These are phyloP conservation scores for Cyclotella choctawhatcheeana DNA, from an alignment of 108 stramenopile species.

Conservation along the genomic window DNA sequence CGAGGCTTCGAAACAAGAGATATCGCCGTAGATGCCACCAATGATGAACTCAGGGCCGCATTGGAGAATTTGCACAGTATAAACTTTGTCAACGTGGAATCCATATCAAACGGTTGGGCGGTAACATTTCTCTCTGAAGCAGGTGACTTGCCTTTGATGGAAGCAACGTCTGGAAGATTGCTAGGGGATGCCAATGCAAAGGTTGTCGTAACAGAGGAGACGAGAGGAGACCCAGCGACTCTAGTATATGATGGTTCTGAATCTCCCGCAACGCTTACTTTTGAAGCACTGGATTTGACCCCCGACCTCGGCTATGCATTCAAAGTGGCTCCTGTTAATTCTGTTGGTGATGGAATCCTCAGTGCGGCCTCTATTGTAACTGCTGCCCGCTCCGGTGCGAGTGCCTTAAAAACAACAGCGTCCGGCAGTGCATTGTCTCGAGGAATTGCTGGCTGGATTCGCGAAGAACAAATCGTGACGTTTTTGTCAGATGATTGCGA, in stretches of 20 bases:
- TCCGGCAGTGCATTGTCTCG: constrained; percentile 61
- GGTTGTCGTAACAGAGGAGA: constrained; percentile 55
- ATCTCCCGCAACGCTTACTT: constrained; percentile 40
- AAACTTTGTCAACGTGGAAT: constrained; percentile 64
- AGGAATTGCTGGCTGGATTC: constrained; percentile 84
- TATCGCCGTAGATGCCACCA: constrained; percentile 54
- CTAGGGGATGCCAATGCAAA: constrained; percentile 32
- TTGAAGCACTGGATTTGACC: constrained; percentile 53
- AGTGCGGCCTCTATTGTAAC: constrained; percentile 66
- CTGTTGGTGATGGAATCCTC: constrained; percentile 71
- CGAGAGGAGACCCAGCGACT: constrained; percentile 65
- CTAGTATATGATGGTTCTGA: constrained; percentile 79
- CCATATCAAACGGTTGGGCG: constrained; percentile 55
- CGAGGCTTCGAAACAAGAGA: constrained; percentile 57
- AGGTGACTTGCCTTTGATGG: constrained; percentile 79
- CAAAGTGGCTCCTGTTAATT: constrained; percentile 79
- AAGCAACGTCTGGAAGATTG: constrained; percentile 62
- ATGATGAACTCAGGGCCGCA: constrained; percentile 45
- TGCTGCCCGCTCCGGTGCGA: constrained; percentile 74
- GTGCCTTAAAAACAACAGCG: constrained; percentile 71
- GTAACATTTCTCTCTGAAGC: constrained; percentile 75
- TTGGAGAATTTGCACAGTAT: constrained; percentile 72
- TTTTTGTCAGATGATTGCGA: constrained; percentile 42
- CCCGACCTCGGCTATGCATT: constrained; percentile 78
- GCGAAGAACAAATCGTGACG: constrained; percentile 72